Evolutionary conservation across 495 filamentous ascomycete species (phyloP), one percentile per base, ranked within the genome.

Genomic region (Wilcoxina mikolae): DNA sequence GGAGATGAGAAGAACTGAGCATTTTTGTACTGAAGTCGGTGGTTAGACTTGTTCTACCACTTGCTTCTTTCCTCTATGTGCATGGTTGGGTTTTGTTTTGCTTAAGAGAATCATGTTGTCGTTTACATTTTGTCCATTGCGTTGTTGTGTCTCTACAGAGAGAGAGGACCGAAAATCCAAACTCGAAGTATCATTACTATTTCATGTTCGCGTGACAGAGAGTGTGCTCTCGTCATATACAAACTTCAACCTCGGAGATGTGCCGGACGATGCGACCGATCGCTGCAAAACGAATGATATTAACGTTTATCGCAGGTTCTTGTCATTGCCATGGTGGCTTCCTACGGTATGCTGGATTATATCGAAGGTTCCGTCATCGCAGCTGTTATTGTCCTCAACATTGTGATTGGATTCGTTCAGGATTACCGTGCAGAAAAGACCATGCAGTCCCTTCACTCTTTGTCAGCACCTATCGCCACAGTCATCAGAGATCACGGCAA

Each of bases 311-410:
- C 60, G 29, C 61, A 84, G 78, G 79, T 88, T 46, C 74, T 88
- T n/a, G 71, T 83, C 31, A 69, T 83, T 46, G 84, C 82, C 55
- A 87, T 86, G 83, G 78, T 75, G 24, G 70, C 86, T 35, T 84
- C 81, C 52, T 87, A 82, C 61, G 81, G 77, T 55, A 84, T 85
- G 57, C 67, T 77, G 53, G 82, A 84, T 57, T 87, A 77, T 60
- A 80, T 85, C 60, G 83, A 87, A 70, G 83, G 81, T 39, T 81
- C 80, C 49, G 83, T 87, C 54, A 79, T 86, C 49, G 74, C 81
- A 1, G 81, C 80, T 35, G 82, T 87, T 57, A 85, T 87, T 53
- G 56, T 78, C 38, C 71, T 87, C 58, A 87, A 87, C 65, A 79
- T 86, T 51, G 57, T 78, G 35, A 78, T 85, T 23, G 83, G 81